phyloP scores from a whole-genome alignment of 2,329 filamentous ascomycete genomes.

The Pyrenochaeta sp. region DNA sequence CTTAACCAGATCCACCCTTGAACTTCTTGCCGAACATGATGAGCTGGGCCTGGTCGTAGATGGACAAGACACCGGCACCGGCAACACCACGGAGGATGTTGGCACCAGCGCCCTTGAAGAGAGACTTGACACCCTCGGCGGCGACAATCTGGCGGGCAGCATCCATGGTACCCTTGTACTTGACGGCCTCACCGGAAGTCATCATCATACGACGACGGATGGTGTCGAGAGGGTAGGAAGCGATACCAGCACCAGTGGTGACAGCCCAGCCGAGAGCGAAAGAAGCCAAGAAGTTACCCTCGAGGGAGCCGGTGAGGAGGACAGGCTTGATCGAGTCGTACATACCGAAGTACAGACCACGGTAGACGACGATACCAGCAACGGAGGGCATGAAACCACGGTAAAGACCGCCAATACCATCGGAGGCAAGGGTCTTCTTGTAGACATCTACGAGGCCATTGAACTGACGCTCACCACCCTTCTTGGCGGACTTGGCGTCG shows the following conservation, averaged over 20 bases:
- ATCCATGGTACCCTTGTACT: slow-evolving; percentile 98
- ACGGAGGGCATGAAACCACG: slow-evolving; percentile 99
- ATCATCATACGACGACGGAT: slow-evolving; percentile 99
- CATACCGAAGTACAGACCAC: slow-evolving; percentile 99
- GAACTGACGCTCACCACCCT: slow-evolving; percentile 98
- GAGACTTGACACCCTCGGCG: slow-evolving; percentile 96
- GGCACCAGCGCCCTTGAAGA: slow-evolving; percentile 99
- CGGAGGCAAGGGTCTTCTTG: slow-evolving; percentile 98
- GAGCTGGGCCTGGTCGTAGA: slow-evolving; percentile 99
- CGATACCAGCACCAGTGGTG: slow-evolving; percentile 99
- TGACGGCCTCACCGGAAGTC: slow-evolving; percentile 96
- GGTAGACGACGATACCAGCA: slow-evolving; percentile 99
- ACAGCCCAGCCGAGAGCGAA: slow-evolving; percentile 98
- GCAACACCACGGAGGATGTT: slow-evolving; percentile 99
- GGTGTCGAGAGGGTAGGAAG: slow-evolving; percentile 99
- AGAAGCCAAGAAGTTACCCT: slow-evolving; percentile 99
- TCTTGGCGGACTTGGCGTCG: slow-evolving; percentile 99
- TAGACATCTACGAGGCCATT: slow-evolving; percentile 99
- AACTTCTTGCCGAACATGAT: slow-evolving; percentile 99
- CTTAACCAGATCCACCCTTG: slow-evolving; percentile 69
- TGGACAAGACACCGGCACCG: slow-evolving; percentile 99
- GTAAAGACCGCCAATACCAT: slow-evolving; percentile 99
- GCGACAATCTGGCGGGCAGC: slow-evolving; percentile 93
- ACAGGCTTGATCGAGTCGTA: slow-evolving; percentile 99
- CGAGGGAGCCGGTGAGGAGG: slow-evolving; percentile 86